Base-by-base conservation (phyloP, 352 stramenopile genomes). In the Aphanomyces stellatus region DNA sequence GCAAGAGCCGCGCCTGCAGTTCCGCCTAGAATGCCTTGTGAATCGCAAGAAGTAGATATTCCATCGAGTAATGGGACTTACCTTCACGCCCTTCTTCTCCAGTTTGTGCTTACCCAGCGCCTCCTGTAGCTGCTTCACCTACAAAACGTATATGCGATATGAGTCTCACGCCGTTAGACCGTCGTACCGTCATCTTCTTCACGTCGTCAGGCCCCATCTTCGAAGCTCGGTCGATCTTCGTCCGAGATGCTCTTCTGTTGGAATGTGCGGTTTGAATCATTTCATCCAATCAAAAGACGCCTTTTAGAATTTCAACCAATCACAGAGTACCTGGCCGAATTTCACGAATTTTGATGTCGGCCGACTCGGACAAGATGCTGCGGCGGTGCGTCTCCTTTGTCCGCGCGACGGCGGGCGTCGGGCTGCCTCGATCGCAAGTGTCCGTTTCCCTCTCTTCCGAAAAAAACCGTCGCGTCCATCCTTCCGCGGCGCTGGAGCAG, bases 51-150 rank as follows among this genome's bases (percentile, higher is more conserved):
- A 42, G 19, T 34, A 25, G 27, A 42, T 24, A 24, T 15, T 25
- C n/a, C 40, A 34, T 31, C 40, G 15, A 46, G 28, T 35, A 22
- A 8, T 42, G 51, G 28, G n/a, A 2, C 31, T 25, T 55, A 77
- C 74, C 69, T 88, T 85, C 7, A 74, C 67, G 2, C 76, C 80
- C 19, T 61, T 63, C 6, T 71, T 72, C 64, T 80, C 74, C 15
- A 85, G 69, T 22, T 71, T 66, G 4, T 71, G 71, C 51, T 80
- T 76, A 65, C 74, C 73, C 28, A 85, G 72, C 65, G 79, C 67
- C 25, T 66, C 59, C 51, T 83, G 76, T 24, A 86, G 70, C 62
- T 86, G 73, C 65, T 88, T 86, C 27, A 82, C 77, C 79, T 88
- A 59, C n/a, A n/a, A n/a, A n/a, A n/a, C n/a, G n/a, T n/a, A n/a